phyloP scores from a whole-genome alignment of 495 filamentous ascomycete species.

The Acidomyces sp. region DNA sequence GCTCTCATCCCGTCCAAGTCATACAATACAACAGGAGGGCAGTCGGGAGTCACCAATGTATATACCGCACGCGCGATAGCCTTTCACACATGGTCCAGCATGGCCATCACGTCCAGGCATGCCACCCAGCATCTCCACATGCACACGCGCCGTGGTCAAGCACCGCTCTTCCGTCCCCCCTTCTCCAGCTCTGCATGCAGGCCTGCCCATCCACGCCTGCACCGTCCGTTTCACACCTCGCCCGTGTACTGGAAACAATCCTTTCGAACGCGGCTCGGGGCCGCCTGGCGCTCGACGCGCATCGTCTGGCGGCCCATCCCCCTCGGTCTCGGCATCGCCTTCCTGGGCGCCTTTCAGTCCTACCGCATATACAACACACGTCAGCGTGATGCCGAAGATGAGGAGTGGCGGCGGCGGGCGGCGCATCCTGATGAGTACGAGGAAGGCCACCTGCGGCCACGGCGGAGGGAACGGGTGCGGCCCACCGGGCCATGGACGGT shows the following conservation, averaged over 20 bases:
- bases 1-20: no score
- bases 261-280: slow-evolving; percentile 49
- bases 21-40: no score
- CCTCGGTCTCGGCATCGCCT: slow-evolving; percentile 72
- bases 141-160: no score
- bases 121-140: no score
- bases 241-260: slow-evolving; percentile 42
- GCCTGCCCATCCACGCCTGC: no score
- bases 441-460: slow-evolving; percentile 32
- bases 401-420: slow-evolving; percentile 22
- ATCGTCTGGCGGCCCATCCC: slow-evolving; percentile 96
- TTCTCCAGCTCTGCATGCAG: no score
- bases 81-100: no score
- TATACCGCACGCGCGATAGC: no score
- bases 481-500: slow-evolving; percentile 92
- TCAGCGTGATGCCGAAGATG: slow-evolving; percentile 41
- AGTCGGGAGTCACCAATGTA: no score
- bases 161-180: no score
- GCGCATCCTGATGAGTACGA: slow-evolving; percentile 37
- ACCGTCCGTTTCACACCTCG: no score
- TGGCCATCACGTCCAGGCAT: no score
- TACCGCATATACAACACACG: slow-evolving; percentile 50
- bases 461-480: slow-evolving; percentile 39
- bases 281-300: slow-evolving; percentile 57
- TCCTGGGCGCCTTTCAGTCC: slow-evolving; percentile 72